phyloP scores from a whole-genome alignment of 805 yeast species.

The Yamadazyma sp. region DNA sequence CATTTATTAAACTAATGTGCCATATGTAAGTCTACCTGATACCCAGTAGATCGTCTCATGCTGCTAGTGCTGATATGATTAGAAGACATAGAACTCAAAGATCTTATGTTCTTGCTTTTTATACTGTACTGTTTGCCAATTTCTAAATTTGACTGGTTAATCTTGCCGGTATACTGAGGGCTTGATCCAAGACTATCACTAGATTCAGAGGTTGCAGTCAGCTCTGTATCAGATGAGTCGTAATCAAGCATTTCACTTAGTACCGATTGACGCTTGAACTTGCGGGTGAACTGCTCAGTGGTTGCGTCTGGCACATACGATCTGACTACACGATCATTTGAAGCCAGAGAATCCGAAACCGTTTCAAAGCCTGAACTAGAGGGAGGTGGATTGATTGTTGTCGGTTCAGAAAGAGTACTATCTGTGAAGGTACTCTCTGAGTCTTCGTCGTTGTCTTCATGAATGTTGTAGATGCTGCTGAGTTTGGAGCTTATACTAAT shows the following conservation, averaged over 20 bases:
- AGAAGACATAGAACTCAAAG: conserved; percentile 16
- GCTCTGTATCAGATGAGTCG: conserved; percentile 25
- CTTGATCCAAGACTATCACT: neutral
- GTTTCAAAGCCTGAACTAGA: conserved; percentile 2
- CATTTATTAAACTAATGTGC: too few species aligned
- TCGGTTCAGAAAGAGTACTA: conserved; percentile 13
- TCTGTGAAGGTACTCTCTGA: neutral
- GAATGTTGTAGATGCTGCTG: conserved; percentile 11
- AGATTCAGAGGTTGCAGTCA: conserved; percentile 1
- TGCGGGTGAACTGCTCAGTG: conserved; percentile 25
- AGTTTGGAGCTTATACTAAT: conserved; percentile 7
- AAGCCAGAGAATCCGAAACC: neutral
- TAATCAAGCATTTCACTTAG: conserved; percentile 47
- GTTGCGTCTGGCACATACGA: conserved; percentile 12
- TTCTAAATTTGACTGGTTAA: conserved; percentile 5
- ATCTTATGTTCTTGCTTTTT: conserved; percentile 9
- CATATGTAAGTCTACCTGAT: conserved; percentile 11
- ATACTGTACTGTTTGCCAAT: conserved; percentile 14
- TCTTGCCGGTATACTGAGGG: neutral
- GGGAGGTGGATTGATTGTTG: neutral
- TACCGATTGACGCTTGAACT: conserved; percentile 38
- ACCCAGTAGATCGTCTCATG: conserved; percentile 15
- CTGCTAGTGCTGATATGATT: conserved; percentile 8
- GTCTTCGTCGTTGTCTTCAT: conserved; percentile 3
- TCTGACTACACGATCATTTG: conserved; percentile 1